Evolutionary conservation across 2,329 filamentous ascomycete species (phyloP), one percentile per base, ranked within the genome.

Genomic region (Apiospora kogelbergensis): DNA sequence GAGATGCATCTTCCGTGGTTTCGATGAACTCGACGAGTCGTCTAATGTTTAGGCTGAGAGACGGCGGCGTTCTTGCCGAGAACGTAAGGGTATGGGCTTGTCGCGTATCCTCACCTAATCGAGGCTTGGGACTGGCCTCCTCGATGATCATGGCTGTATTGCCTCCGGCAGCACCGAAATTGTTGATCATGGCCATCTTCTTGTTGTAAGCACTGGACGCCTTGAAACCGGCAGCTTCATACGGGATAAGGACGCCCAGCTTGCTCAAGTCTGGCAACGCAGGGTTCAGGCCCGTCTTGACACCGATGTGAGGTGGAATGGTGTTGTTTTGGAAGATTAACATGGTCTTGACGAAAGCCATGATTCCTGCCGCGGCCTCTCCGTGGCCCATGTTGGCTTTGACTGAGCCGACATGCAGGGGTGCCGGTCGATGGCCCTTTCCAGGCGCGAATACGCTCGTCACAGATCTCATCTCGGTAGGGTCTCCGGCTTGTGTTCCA

Each of bases 401-500:
- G 2, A 82, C 78, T 1, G 84, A 80, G 0, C 85, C 85, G 6
- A 87, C 73, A 67, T 82, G 76, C 4, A 88, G 77, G 0, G 81
- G 79, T 2, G 26, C 15, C 15, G 48, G 48, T 20, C 48, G 48
- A 17, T 57, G 48, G 26, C 1, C 26, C 15, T 20, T 57, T 6
- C 6, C 48, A 17, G 84, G 85, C 60, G 86, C 88, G 72, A 91
- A 91, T 6, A 87, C 82, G 46, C 86, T 84, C 26, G 84, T 83
- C 63, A 92, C 88, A 0, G 86, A 89, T 2, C 84, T 83, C 84
- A 90, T 89, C 77, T 92, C 90, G 86, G 87, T 24, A 2, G 85
- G 84, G 75, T 93, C 91, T 68, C 91, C 91, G 41, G 89, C 91
- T 75, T 92, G 89, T 0, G 90, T 93, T 57, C 90, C 90, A 5